A percentile compares a stretch with the other conserved stretches of the same genome.
These are phyloP conservation scores for Lodderomyces metapsilosis DNA, from an alignment of 1,139 yeast species.

Conservation along the genomic window DNA sequence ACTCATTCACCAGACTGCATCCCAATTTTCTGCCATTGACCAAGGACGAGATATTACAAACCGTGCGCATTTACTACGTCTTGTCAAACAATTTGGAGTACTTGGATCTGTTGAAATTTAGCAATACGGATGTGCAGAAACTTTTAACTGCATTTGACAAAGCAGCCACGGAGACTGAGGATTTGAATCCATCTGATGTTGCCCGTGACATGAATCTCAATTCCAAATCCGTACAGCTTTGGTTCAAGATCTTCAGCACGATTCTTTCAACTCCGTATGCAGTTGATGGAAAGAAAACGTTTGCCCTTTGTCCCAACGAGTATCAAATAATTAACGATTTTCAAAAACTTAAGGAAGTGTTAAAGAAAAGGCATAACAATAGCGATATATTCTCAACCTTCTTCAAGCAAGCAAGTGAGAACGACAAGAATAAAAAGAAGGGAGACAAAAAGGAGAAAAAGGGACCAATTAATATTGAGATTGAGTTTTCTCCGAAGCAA, in stretches of 20 bases:
- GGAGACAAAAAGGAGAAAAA: conserved; percentile 9
- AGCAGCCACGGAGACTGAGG: conserved; percentile 14
- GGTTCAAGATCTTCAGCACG: conserved; percentile 33
- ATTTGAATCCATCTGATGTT: conserved; percentile 8
- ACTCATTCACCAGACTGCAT: conserved; percentile 6
- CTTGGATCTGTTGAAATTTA: conserved; percentile 31
- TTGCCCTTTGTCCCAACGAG: conserved; percentile 34
- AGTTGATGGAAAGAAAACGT: conserved; percentile 21
- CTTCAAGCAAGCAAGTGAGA: conserved; percentile 7
- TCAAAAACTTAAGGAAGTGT: conserved; percentile 6
- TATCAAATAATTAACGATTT: conserved; percentile 15
- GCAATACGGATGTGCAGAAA: conserved; percentile 23
- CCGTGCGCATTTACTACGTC: conserved; percentile 30
- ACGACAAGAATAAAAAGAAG: conserved; percentile 10
- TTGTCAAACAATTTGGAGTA: conserved; percentile 30
- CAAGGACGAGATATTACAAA: conserved; percentile 27
- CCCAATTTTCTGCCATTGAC: conserved; percentile 12
- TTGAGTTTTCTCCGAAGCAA: conserved; percentile 26
- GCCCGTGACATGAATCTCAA: conserved; percentile 19
- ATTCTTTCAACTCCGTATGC: conserved; percentile 32
- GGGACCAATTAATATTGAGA: conserved; percentile 17
- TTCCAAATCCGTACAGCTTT: conserved; percentile 22
- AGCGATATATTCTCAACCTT: conserved; percentile 4
- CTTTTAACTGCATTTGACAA: conserved; percentile 22
- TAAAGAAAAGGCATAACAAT: conserved; percentile 1